A percentile compares a stretch with the other conserved stretches of the same genome.
phyloP scores from a whole-genome alignment of 2,329 filamentous ascomycete species.

The Venturia pyrina region DNA sequence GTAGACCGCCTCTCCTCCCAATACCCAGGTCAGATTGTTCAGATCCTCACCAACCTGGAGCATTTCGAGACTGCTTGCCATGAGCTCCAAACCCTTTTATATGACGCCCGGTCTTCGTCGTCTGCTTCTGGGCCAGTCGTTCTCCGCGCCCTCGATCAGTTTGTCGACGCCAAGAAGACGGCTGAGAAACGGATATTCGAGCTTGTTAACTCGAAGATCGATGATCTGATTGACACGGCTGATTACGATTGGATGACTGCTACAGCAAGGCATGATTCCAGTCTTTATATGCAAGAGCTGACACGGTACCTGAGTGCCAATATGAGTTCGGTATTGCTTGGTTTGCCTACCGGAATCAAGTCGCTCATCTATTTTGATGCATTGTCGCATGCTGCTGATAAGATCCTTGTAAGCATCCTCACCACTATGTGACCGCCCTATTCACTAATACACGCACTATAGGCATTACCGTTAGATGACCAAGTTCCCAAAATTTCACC shows the following conservation, averaged over 20 bases:
- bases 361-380: constrained; percentile 97
- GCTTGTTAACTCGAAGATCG: constrained; percentile 96
- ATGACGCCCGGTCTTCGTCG: constrained; percentile 71
- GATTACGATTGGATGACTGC: constrained; percentile 75
- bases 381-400: constrained; percentile 77
- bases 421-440: constrained; percentile 15
- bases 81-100: constrained; percentile 78
- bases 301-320: constrained; percentile 91
- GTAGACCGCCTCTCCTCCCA: constrained; percentile 83
- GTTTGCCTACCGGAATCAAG: constrained; percentile 91
- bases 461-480: constrained; percentile 61
- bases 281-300: constrained; percentile 86
- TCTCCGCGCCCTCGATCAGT: constrained; percentile 74
- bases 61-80: constrained; percentile 91
- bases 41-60: constrained; percentile 94
- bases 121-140: constrained; percentile 72
- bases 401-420: constrained; percentile 53
- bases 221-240: constrained; percentile 91
- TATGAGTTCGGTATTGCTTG: constrained; percentile 88
- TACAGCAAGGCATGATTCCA: not conserved
- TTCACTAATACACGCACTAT: constrained; percentile 6
- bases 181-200: constrained; percentile 98
- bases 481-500: constrained; percentile 80
- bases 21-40: constrained; percentile 94
- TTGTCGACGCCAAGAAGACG: constrained; percentile 83